Base-by-base conservation (phyloP, 257 asterid species). In the Nyctanthes arbortristis region DNA sequence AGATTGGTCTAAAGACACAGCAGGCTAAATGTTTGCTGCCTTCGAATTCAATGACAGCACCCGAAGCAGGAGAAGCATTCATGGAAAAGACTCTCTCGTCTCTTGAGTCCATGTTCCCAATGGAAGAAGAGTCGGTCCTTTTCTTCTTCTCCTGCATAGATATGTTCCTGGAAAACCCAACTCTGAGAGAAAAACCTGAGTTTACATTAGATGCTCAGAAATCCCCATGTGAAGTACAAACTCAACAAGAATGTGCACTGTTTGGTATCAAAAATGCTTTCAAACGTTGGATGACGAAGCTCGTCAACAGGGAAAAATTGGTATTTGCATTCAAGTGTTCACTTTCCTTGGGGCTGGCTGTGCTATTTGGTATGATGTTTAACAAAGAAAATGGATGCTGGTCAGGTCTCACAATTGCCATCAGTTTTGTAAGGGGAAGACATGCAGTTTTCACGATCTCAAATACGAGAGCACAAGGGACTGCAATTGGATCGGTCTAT, bases 321-420 rank as follows among this genome's bases (percentile, higher is more conserved):
- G 57, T 78, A 64, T 83, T 79, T 36, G 84, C 94, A 28, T 33
- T 71, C 69, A 88, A 82, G 60, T 88, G 94, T 36, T 84, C 96
- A 0, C 64, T 88, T 18, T 80, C 95, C 27, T 52, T 91, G 39
- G 84, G 92, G 24, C 74, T 88, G 25, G 93, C 97, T 9, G 73
- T 83, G 73, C 77, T 88, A n/a, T 67, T 78, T 1, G 91, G 97
- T 30, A 35, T 86, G 67, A 65, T 72, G 29, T 82, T 84, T 39
- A 78, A 85, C 74, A 79, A 66, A 32, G 79, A 77, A 49, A 80
- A 87, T 5, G 88, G 88, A 4, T 84, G 83, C 58, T 91, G 97
- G 97, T 79, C 94, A 0, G 96, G 96, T n/a, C 88, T 91, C 31
- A 67, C 85, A 9, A 78, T 88, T 20, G 96, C 96, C 55, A 85